Conservation (phyloP, 139 green algal species). For the Mychonastes homosphaera region DNA sequence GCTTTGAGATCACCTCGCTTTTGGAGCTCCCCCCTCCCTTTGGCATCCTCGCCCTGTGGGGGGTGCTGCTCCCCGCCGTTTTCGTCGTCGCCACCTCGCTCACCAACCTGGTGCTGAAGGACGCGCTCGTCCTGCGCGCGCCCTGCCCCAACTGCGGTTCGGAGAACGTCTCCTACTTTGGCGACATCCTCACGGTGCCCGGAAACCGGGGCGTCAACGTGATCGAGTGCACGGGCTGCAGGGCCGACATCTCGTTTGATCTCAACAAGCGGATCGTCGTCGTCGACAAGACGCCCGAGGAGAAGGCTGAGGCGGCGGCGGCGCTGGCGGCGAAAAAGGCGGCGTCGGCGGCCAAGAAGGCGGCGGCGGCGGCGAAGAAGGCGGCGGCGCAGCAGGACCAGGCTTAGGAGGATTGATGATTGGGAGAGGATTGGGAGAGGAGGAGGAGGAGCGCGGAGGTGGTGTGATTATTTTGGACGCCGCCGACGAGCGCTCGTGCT, state of each 20-base stretch:
- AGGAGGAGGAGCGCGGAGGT: too few relatives aligned
- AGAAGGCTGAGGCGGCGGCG: conserved; percentile 31
- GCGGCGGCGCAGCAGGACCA: too few relatives aligned
- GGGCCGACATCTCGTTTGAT: conserved; percentile 57
- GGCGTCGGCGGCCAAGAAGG: conserved; percentile 8
- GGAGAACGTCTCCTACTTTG: conserved; percentile 70
- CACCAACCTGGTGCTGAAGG: conserved; percentile 73
- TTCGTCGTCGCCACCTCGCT: conserved; percentile 67
- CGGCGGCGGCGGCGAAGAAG: too few relatives aligned
- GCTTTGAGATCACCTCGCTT: conserved; percentile 59
- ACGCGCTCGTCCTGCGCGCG: conserved; percentile 65
- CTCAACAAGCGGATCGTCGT: conserved; percentile 51
- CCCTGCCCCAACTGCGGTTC: conserved; percentile 70
- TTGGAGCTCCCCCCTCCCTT: conserved; percentile 73
- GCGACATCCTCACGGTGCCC: conserved; percentile 66
- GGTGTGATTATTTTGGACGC: too few relatives aligned
- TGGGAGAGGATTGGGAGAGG: too few relatives aligned
- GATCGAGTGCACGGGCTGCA: conserved; percentile 59
- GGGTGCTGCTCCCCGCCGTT: conserved; percentile 60
- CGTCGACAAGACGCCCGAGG: conserved; percentile 35
- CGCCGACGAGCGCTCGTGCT: conserved; percentile 1
- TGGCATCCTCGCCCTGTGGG: conserved; percentile 73
- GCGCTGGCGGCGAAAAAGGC: conserved; percentile 22
- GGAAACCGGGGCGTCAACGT: conserved; percentile 52
- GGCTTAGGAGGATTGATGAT: too few relatives aligned